Evolutionary conservation across 2,329 filamentous ascomycete species (phyloP).

Genomic region (Penicillium aurantiogriseum): DNA sequence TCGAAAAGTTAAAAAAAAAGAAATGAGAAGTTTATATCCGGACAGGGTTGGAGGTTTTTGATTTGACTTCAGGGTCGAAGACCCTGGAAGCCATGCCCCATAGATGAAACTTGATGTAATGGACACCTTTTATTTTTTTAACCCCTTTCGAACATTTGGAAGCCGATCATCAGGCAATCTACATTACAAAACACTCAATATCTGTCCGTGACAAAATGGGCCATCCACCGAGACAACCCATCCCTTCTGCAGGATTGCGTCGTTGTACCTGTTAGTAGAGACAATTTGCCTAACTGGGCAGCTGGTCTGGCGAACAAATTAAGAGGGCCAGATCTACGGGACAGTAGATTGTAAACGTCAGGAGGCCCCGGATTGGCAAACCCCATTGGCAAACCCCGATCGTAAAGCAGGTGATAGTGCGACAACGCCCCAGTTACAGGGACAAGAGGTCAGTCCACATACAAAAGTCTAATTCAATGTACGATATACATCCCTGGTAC

Average conservation of each 20-base stretch:
- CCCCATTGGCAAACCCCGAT: neutral
- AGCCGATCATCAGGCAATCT: neutral
- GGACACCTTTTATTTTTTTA: neutral
- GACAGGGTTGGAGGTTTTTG: neutral
- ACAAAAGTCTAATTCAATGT: neutral
- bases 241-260: neutral
- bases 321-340: neutral
- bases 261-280: neutral
- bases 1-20: neutral
- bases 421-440: conserved; percentile 12
- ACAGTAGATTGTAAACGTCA: neutral
- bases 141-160: neutral
- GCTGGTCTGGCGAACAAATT: neutral
- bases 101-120: conserved; percentile 1
- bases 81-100: neutral
- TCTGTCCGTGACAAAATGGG: neutral
- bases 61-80: conserved; percentile 11
- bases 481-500: neutral
- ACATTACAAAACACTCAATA: neutral
- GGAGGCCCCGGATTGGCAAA: neutral
- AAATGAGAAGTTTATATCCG: neutral
- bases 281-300: neutral
- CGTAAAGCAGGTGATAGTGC: conserved; percentile 16
- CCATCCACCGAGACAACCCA: neutral
- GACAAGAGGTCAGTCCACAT: conserved; percentile 13